These are phyloP conservation scores for Dictyostelium capitatum DNA, from an alignment of 78 protist species.

Conservation along the genomic window DNA sequence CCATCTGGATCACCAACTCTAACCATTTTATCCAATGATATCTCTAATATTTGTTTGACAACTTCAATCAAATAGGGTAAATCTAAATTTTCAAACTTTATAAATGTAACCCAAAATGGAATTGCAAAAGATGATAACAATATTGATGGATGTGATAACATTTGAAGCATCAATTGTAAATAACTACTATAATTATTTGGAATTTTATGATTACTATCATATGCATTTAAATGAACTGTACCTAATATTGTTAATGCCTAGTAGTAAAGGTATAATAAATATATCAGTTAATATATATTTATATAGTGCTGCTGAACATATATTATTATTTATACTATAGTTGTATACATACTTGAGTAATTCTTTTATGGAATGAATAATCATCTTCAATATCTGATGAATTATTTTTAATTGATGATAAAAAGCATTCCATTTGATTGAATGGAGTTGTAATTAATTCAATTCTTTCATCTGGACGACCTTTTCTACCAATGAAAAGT, in stretches of 20 bases:
- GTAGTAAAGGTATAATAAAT: neutral
- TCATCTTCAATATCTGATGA: conserved; percentile 42
- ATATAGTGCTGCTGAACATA: too few species aligned
- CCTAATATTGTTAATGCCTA: conserved; percentile 46
- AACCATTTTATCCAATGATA: conserved; percentile 9
- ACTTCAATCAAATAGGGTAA: neutral
- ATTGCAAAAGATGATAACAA: conserved; percentile 20
- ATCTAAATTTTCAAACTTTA: conserved; percentile 21
- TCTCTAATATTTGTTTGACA: neutral
- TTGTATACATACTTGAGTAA: conserved; percentile 19
- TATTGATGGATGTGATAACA: conserved; percentile 62
- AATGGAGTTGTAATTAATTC: conserved; percentile 37
- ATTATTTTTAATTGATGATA: neutral
- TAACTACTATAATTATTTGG: conserved; percentile 44
- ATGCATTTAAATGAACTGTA: conserved; percentile 31
- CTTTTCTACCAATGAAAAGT: conserved; percentile 12
- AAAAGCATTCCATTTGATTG: conserved; percentile 19
- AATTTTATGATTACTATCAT: conserved; percentile 20
- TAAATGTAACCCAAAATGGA: conserved; percentile 43
- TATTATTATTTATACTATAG: too few species aligned
- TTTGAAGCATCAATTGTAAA: conserved; percentile 52
- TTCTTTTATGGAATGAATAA: conserved; percentile 57
- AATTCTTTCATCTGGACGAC: conserved; percentile 26
- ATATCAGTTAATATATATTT: neutral
- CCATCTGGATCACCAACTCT: conserved; percentile 61